Base-by-base conservation (phyloP, 2,329 filamentous ascomycete species). In the Aspergillus eucalypticola region DNA sequence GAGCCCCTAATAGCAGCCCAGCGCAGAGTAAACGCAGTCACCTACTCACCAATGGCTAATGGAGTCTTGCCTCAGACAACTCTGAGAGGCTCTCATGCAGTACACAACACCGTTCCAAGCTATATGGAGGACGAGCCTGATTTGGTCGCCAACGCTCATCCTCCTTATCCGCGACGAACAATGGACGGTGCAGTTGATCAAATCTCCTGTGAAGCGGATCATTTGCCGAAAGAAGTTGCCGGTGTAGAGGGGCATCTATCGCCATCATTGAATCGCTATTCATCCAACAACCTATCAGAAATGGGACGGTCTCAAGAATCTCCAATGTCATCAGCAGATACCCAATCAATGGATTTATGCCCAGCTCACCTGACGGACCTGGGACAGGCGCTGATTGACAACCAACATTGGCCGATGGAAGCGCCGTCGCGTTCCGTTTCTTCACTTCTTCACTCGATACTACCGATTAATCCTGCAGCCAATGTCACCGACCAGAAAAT, bases 391-490 rank as follows among this genome's bases (percentile, higher is more conserved):
- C 42, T 65, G n/a, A 61, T 59, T 7, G 58, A 64, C 8, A 51
- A 62, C 42, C 42, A 64, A 8, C 41, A 59, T 25, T 67, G 59
- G 57, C 42, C 64, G 7, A 59, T 54, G 11, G 54, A 66, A 53
- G 53, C 56, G 19, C 48, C 49, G 15, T 49, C 61, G 48, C 54
- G 46, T 23, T 63, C 64, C 39, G 63, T 66, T 19, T 62, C 67
- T 13, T 70, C 69, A 32, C 69, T 75, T 15, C 57, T 72, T 8
- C 64, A 68, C 41, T 75, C 73, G 6, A 64, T 66, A 5, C 66
- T 76, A 17, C 73, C 73, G 6, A 72, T 75, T 23, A 75, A 76
- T 19, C 72, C 73, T 15, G 68, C 71, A 29, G 39, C 64, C 15
- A 58, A 51, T 25, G 50, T 56, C 15, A 35, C 54, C 11, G 57